These are phyloP conservation scores for Plasmodium berghei DNA, from an alignment of 169 alveolate species.

Conservation along the genomic window DNA sequence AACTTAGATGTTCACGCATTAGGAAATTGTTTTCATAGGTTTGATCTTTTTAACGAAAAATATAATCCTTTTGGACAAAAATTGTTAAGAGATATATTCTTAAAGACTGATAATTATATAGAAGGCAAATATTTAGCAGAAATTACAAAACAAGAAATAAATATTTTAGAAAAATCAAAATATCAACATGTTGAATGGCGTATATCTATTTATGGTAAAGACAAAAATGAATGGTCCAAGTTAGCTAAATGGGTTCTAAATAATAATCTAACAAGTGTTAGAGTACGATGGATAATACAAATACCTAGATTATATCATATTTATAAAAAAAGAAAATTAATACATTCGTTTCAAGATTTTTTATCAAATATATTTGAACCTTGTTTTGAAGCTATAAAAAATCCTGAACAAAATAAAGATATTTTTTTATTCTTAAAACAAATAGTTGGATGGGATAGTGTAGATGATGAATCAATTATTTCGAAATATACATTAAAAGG, in stretches of 20 bases:
- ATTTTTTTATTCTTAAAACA: slow-evolving; percentile 77
- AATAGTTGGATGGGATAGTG: slow-evolving; percentile 90
- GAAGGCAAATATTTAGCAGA: slow-evolving; percentile 92
- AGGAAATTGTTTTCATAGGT: slow-evolving; percentile 91
- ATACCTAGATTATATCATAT: slow-evolving; percentile 92
- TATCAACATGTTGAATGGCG: slow-evolving; percentile 94
- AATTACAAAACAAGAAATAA: slow-evolving; percentile 90
- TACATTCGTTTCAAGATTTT: slow-evolving; percentile 88
- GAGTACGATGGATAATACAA: slow-evolving; percentile 91
- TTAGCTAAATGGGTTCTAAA: slow-evolving; percentile 92
- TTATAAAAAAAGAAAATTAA: slow-evolving; percentile 81
- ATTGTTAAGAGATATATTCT: slow-evolving; percentile 89
- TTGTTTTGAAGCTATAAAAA: slow-evolving; percentile 86
- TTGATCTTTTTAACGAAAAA: slow-evolving; percentile 93
- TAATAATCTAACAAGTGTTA: slow-evolving; percentile 81
- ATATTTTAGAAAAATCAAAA: slow-evolving; percentile 87
- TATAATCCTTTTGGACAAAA: slow-evolving; percentile 92
- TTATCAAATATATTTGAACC: slow-evolving; percentile 88
- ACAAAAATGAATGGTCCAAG: slow-evolving; percentile 91
- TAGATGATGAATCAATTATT: slow-evolving; percentile 88
- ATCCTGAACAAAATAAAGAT: slow-evolving; percentile 88
- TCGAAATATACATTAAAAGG: slow-evolving; percentile 77
- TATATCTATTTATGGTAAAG: slow-evolving; percentile 92
- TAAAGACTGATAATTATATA: slow-evolving; percentile 92
- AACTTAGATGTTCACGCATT: slow-evolving; percentile 90